Conservation (phyloP, 345 rosid genomes). For the Iberis pinnata region DNA sequence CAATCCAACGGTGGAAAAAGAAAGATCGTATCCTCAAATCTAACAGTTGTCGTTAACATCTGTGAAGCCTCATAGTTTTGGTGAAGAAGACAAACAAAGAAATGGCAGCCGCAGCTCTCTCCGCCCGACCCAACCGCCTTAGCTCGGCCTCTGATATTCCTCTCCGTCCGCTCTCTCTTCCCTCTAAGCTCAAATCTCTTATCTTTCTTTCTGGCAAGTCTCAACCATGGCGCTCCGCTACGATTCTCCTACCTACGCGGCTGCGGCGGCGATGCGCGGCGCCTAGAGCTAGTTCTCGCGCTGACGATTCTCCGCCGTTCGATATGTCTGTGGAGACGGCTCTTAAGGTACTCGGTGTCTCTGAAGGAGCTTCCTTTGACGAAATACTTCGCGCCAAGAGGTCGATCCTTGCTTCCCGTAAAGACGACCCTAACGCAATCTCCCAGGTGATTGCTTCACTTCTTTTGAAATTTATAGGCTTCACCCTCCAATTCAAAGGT, state of each 20-base stretch:
- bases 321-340: conserved; percentile 97
- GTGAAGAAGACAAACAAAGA: background rate
- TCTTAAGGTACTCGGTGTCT: conserved; percentile 84
- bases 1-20: conserved; percentile 19
- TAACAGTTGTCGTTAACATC: conserved; percentile 2
- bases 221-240: conserved; percentile 39
- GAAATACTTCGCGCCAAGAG: conserved; percentile 95
- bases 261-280: conserved; percentile 35
- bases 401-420: conserved; percentile 56
- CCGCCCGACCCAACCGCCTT: conserved; percentile 62
- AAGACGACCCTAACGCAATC: conserved; percentile 69
- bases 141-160: conserved; percentile 37
- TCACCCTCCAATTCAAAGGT: too few relatives aligned
- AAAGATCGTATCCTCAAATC: conserved; percentile 27
- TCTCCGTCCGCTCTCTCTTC: conserved; percentile 12
- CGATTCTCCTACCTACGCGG: conserved; percentile 20
- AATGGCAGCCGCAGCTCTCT: conserved; percentile 75
- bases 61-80: background rate
- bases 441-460: conserved; percentile 58
- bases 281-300: conserved; percentile 56
- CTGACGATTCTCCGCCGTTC: conserved; percentile 86
- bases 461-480: too few relatives aligned
- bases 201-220: conserved; percentile 25
- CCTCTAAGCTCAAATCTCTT: conserved; percentile 18
- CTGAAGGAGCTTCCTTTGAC: conserved; percentile 80